These are phyloP conservation scores for Porphyridium purpureum DNA, from an alignment of 23 red algal species.

Conservation along the genomic window DNA sequence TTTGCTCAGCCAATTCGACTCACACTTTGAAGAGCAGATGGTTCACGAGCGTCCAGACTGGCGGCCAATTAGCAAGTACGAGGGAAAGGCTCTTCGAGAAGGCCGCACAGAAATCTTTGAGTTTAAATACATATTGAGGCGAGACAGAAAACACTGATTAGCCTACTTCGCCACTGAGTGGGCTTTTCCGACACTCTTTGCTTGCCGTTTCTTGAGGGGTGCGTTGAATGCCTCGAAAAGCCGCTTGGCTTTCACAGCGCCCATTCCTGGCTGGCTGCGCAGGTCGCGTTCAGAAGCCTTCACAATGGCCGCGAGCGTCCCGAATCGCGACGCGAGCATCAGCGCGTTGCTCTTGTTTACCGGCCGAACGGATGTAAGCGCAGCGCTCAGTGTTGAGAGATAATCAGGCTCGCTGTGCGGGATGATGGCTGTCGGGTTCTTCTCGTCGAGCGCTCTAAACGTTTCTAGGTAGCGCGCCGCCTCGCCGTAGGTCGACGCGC, in stretches of 20 bases:
- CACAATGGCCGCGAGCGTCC: conserved; percentile 22
- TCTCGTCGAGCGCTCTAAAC: conserved; percentile 52
- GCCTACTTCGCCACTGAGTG: too few relatives aligned
- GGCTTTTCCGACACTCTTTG: too few relatives aligned
- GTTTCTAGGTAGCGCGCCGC: conserved; percentile 70
- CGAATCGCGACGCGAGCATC: conserved; percentile 50
- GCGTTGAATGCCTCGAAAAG: conserved; percentile 32
- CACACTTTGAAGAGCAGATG: too few relatives aligned
- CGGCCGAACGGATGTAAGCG: conserved; percentile 35
- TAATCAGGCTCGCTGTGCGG: conserved; percentile 20
- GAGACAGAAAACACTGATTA: too few relatives aligned
- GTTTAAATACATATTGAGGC: too few relatives aligned
- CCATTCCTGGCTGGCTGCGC: conserved; percentile 32
- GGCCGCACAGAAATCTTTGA: too few relatives aligned
- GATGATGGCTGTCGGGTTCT: conserved; percentile 43
- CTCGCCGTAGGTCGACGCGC: conserved; percentile 30
- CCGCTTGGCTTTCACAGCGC: conserved; percentile 31
- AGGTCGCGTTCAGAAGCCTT: conserved; percentile 19
- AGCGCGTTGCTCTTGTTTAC: conserved; percentile 74
- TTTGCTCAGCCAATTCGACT: too few relatives aligned
- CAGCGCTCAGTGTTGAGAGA: conserved; percentile 21
- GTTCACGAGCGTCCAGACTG: too few relatives aligned
- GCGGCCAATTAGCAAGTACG: too few relatives aligned
- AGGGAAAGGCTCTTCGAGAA: too few relatives aligned
- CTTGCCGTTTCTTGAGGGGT: too few relatives aligned